Evolutionary conservation across 306 rosid genomes (phyloP), one percentile per base, ranked within the genome.

Genomic region (Psophocarpus tetragonolobus): DNA sequence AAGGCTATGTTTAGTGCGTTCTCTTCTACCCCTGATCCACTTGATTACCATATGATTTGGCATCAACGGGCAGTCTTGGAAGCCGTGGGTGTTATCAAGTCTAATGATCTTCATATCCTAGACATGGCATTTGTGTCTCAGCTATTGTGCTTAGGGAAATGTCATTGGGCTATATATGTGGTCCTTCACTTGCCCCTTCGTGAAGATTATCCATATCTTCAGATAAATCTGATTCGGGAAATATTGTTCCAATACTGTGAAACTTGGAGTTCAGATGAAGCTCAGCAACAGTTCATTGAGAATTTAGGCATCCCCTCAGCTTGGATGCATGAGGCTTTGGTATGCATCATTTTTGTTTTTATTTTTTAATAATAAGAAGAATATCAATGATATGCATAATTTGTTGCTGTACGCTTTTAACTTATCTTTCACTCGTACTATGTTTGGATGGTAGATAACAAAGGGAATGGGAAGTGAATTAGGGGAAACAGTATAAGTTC

Each of bases 91-190:
- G 94, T 83, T 61, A 92, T 92, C 80, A 85, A 68, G 75, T 87
- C 93, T 67, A 85, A 88, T 57, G 98, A 95, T 86, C 97, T 95
- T 81, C 92, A 92, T 85, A 85, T 89, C 86, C 90, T 95, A 85
- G 98, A 95, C 87, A 86, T 92, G 91, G 88, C 89, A 56, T 82
- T 88, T 77, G 92, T 95, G 76, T 89, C 97, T 60, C 98, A 95
- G 84, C 82, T 95, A 54, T 74, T 95, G 84, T 90, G 93, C 84
- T 44, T 90, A 71, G 97, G 97, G 69, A 81, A 92, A 87, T 92
- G 91, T n/a, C 97, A 95, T 64, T 95, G 97, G 98, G 97, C 97
- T 72, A 87, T 95, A 84, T 95, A 95, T 83, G 98, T 95, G 84
- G 89, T 84, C 84, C 97, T 95, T 81, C 98, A 95, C 86, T 76